Conservation (phyloP, 768 basidiomycete species). For the Termitomyces sp. region DNA sequence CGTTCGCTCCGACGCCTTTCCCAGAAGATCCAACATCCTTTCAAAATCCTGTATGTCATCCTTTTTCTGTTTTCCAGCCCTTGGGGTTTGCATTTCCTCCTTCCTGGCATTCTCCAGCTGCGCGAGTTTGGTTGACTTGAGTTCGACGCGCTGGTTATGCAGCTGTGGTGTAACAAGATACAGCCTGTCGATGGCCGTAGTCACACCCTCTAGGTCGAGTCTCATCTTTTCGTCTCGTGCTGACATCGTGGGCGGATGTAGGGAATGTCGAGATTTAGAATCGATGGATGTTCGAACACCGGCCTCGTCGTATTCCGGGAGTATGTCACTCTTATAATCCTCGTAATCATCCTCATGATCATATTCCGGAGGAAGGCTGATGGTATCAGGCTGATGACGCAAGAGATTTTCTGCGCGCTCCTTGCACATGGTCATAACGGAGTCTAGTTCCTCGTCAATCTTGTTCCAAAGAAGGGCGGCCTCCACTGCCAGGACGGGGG, state of each 20-base stretch:
- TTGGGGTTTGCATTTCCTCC: slow-evolving; percentile 29
- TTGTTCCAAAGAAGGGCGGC: slow-evolving; percentile 68
- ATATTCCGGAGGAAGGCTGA: slow-evolving; percentile 46
- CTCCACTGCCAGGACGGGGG: slow-evolving; percentile 53
- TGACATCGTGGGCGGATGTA: slow-evolving; percentile 24
- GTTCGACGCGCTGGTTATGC: slow-evolving; percentile 90
- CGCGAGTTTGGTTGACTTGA: slow-evolving; percentile 65
- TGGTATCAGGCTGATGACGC: slow-evolving; percentile 25
- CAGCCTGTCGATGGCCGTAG: slow-evolving; percentile 85
- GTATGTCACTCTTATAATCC: slow-evolving; percentile 37
- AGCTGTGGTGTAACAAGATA: slow-evolving; percentile 86
- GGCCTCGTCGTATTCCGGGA: slow-evolving; percentile 59
- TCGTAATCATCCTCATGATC: slow-evolving; percentile 39
- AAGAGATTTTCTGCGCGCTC: slow-evolving; percentile 44
- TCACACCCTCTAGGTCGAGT: slow-evolving; percentile 81
- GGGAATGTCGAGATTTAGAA: slow-evolving; percentile 24
- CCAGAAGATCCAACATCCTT: slow-evolving; percentile 65
- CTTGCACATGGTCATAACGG: slow-evolving; percentile 62
- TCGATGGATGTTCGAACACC: slow-evolving; percentile 34
- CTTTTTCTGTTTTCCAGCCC: slow-evolving; percentile 42
- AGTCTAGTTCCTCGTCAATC: slow-evolving; percentile 73
- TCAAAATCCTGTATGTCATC: slow-evolving; percentile 59
- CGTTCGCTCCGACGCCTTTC: slow-evolving; percentile 66
- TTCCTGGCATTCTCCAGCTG: slow-evolving; percentile 71
- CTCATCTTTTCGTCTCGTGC: slow-evolving; percentile 73